Evolutionary conservation across 1,284 basidiomycete species (phyloP).

Genomic region (Puccinia coronata): DNA sequence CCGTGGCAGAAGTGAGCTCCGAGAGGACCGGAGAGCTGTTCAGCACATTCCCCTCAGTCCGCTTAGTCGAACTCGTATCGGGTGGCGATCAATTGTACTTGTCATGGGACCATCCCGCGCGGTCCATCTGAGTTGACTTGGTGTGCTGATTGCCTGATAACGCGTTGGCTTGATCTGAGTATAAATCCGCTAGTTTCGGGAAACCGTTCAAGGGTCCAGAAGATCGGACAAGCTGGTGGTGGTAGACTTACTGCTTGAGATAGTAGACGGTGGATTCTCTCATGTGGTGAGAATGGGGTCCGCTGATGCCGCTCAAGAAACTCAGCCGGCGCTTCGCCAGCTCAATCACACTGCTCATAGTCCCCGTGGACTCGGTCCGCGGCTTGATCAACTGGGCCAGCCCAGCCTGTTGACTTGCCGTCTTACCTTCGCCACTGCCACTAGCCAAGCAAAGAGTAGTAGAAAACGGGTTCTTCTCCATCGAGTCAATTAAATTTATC

Average conservation of each 20-base stretch:
- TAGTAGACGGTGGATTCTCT: too few species aligned
- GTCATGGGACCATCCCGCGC: not conserved
- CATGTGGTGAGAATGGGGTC: too few species aligned
- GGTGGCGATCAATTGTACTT: not conserved
- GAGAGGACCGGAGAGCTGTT: not conserved
- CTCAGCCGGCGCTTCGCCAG: conserved; percentile 26
- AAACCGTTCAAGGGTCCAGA: too few species aligned
- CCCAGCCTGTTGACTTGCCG: not conserved
- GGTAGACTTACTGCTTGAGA: too few species aligned
- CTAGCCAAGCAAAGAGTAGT: not conserved
- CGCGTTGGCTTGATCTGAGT: too few species aligned
- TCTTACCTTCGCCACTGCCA: not conserved
- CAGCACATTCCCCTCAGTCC: not conserved
- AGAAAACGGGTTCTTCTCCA: conserved; percentile 21
- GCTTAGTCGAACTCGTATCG: not conserved
- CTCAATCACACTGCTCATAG: conserved; percentile 18
- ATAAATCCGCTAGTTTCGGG: too few species aligned
- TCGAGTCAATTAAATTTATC: conserved; percentile 21
- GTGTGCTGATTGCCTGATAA: too few species aligned
- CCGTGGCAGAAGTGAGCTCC: conserved; percentile 2
- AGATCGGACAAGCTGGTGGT: too few species aligned
- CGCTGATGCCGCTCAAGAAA: conserved; percentile 14
- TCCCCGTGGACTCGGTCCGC: not conserved
- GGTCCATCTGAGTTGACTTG: too few species aligned
- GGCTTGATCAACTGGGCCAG: conserved; percentile 3